These are phyloP conservation scores for Plasmodium knowlesi DNA, from an alignment of 169 alveolate genomes.

Conservation along the genomic window DNA sequence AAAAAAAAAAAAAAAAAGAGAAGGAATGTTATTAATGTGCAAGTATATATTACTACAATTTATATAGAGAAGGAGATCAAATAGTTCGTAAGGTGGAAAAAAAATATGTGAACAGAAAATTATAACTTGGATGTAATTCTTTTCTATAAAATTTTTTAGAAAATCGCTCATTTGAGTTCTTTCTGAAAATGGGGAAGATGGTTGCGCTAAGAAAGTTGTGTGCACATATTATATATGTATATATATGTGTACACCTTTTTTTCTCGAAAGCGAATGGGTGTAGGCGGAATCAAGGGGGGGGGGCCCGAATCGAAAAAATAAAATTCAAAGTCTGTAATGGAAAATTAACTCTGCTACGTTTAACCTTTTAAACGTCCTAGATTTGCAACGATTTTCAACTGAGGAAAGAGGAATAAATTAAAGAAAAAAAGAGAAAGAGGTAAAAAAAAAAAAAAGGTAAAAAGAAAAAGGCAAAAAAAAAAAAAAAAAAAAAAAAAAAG, in stretches of 20 bases:
- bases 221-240: not conserved
- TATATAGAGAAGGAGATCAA: not conserved
- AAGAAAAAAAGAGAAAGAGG: not conserved
- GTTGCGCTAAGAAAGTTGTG: not conserved
- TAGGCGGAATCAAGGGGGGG: not conserved
- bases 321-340: not conserved
- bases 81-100: not conserved
- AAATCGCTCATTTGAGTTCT: not conserved
- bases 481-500: not conserved
- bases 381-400: slow-evolving; percentile 1
- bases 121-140: not conserved
- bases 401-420: slow-evolving; percentile 1
- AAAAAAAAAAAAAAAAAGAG: too few relatives aligned
- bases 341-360: not conserved
- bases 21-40: not conserved
- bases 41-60: not conserved
- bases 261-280: not conserved
- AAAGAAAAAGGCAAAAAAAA: not conserved
- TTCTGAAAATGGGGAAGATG: not conserved
- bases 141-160: not conserved
- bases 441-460: not conserved
- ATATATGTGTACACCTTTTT: not conserved
- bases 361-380: not conserved
- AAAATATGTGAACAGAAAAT: not conserved
- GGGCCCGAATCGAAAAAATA: not conserved